Percentiles rank a stretch among this genome's conserved stretches.
These are phyloP conservation scores for Haberlea rhodopensis DNA, from an alignment of 257 asterid genomes.

Conservation along the genomic window DNA sequence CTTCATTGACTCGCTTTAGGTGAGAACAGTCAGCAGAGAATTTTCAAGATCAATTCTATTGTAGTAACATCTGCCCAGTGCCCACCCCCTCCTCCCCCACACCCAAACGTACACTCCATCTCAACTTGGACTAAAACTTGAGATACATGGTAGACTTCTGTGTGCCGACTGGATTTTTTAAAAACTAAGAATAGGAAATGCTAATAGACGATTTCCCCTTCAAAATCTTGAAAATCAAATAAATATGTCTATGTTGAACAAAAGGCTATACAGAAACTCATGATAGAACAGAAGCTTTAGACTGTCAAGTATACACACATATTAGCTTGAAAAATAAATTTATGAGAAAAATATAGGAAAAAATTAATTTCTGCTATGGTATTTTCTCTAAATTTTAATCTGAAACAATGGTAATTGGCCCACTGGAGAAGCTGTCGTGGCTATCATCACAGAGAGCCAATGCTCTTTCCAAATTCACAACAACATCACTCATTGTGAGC, in stretches of 20 bases:
- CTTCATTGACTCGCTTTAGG: neutral
- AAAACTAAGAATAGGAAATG: too few species aligned
- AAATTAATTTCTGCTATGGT: neutral
- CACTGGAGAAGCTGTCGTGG: constrained; percentile 76
- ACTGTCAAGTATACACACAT: too few species aligned
- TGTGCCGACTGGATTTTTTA: too few species aligned
- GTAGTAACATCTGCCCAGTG: too few species aligned
- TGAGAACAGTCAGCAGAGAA: neutral
- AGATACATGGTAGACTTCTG: too few species aligned
- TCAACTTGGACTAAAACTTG: neutral
- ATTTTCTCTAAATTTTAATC: constrained; percentile 36
- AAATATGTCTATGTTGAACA: neutral
- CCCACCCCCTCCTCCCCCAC: too few species aligned
- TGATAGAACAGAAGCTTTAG: neutral
- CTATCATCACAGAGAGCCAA: constrained; percentile 68
- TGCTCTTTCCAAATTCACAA: constrained; percentile 77
- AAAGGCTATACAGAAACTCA: neutral
- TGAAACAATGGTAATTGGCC: constrained; percentile 54
- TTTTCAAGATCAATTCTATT: neutral
- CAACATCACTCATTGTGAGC: constrained; percentile 71
- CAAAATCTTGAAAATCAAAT: neutral
- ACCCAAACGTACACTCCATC: neutral
- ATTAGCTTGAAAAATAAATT: neutral
- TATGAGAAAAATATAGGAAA: neutral
- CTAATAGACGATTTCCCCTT: too few species aligned